Conservation (phyloP, 1,139 yeast genomes). For the Petasospora fabianii region DNA sequence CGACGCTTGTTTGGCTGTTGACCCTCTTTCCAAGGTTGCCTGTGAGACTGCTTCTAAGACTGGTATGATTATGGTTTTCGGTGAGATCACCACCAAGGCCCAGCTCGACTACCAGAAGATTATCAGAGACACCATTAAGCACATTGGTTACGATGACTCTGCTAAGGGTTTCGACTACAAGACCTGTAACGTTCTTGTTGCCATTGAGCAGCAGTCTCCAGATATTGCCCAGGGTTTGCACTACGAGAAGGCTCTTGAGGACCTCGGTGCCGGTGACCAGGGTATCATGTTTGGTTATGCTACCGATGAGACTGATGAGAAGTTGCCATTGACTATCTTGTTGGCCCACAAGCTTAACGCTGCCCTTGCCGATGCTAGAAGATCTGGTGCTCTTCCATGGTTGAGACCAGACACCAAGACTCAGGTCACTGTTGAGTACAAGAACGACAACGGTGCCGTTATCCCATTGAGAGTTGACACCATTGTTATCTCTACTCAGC, state of each 20-base stretch:
- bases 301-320: constrained; percentile 97
- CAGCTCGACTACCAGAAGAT: constrained; percentile 93
- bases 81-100: constrained; percentile 98
- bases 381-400: constrained; percentile 92
- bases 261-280: constrained; percentile 99
- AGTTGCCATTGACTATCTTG: constrained; percentile 90
- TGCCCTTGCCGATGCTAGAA: constrained; percentile 96
- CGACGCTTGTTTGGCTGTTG: constrained; percentile 94
- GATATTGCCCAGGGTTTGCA: constrained; percentile 99
- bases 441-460: constrained; percentile 91
- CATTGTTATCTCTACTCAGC: constrained; percentile 95
- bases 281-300: constrained; percentile 99
- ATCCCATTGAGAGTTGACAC: constrained; percentile 96
- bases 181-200: constrained; percentile 98
- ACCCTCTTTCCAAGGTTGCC: constrained; percentile 97
- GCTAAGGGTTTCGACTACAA: constrained; percentile 98
- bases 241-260: constrained; percentile 94
- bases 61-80: constrained; percentile 98
- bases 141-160: constrained; percentile 95
- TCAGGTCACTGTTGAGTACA: constrained; percentile 97
- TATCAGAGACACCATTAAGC: constrained; percentile 96
- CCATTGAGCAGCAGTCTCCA: constrained; percentile 98
- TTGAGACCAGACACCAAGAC: constrained; percentile 99
- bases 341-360: constrained; percentile 95
- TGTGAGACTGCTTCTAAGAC: constrained; percentile 99